phyloP scores from a whole-genome alignment of 768 basidiomycete species.

The Leucocoprinus birnbaumii region DNA sequence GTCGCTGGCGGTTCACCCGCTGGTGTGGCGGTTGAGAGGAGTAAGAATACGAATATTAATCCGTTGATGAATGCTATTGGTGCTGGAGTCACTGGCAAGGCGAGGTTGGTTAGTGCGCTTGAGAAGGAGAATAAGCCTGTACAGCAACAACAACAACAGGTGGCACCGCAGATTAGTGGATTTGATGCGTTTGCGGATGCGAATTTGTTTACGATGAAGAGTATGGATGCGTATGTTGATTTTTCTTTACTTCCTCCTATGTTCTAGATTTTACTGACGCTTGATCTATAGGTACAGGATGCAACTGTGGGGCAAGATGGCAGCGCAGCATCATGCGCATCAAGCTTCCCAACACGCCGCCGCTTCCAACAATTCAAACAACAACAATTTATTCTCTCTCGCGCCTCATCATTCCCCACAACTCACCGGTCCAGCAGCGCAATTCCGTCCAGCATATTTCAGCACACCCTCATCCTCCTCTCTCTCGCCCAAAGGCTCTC shows the following conservation, averaged over 20 bases:
- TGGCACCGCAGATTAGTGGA: constrained; percentile 25
- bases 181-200: constrained; percentile 80
- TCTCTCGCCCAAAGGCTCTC: constrained; percentile 4
- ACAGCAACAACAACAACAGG: too few species aligned
- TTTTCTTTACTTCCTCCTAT: constrained; percentile 10
- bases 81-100: constrained; percentile 16
- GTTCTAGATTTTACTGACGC: constrained; percentile 12
- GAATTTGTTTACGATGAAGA: constrained; percentile 87
- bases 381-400: too few species aligned
- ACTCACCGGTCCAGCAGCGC: constrained; percentile 13
- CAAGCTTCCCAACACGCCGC: constrained; percentile 19
- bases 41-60: constrained; percentile 58
- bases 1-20: background rate
- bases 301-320: constrained; percentile 93
- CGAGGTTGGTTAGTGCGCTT: constrained; percentile 11
- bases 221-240: constrained; percentile 74
- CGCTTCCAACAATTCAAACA: constrained; percentile 3
- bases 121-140: constrained; percentile 9
- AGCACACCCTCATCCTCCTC: background rate
- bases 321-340: constrained; percentile 56
- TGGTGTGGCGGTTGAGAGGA: constrained; percentile 11
- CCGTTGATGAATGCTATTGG: constrained; percentile 52
- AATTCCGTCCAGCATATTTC: constrained; percentile 13
- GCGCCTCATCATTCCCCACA: constrained; percentile 21
- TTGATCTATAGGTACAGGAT: constrained; percentile 58